These are phyloP conservation scores for Cinnamomum micranthum DNA, from an alignment of 164 flowering plant genomes.

Conservation along the genomic window DNA sequence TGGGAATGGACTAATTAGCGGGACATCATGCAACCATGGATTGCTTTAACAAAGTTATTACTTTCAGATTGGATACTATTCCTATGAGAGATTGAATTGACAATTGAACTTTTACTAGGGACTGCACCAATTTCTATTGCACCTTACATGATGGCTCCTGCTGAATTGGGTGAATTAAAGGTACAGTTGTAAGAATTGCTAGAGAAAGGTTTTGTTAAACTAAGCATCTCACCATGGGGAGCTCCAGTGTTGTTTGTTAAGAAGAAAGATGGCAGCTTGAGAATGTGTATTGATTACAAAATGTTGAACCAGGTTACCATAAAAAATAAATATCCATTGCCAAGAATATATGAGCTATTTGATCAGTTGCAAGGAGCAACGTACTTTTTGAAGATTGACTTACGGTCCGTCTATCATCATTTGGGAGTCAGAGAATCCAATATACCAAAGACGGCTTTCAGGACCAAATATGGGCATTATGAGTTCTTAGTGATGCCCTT, in stretches of 20 bases:
- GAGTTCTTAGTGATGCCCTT: slow-evolving; percentile 24
- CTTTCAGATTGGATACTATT: no score
- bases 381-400: neutral
- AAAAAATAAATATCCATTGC: neutral
- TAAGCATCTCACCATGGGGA: neutral
- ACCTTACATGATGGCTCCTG: neutral
- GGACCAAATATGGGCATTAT: slow-evolving; percentile 17
- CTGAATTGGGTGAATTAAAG: neutral
- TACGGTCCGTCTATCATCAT: neutral
- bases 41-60: no score
- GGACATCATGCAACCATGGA: no score
- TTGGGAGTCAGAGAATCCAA: neutral
- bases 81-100: neutral
- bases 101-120: neutral
- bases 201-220: neutral
- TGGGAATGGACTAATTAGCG: no score
- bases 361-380: neutral
- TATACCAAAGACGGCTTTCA: slow-evolving; percentile 11
- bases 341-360: neutral
- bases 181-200: neutral
- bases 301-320: neutral
- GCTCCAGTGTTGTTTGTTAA: neutral
- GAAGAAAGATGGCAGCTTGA: neutral
- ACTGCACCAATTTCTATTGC: neutral
- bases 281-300: neutral